Evolutionary conservation across 345 rosid genomes (phyloP), one percentile per base, ranked within the genome.

Genomic region (Balakata baccata): DNA sequence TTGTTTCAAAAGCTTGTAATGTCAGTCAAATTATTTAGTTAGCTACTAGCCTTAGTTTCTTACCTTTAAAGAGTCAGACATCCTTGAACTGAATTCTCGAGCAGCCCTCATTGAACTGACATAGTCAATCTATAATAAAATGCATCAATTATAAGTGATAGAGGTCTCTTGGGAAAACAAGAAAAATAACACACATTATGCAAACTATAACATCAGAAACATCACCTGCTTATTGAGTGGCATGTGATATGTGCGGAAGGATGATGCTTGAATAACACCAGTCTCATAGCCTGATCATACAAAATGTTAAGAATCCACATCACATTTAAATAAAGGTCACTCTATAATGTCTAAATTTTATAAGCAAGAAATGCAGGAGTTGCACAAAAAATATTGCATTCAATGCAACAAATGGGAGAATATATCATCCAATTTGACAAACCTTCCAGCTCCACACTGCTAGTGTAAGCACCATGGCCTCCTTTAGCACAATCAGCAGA

Each of bases 401-500:
- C 29, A n/a, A 61, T 41, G 65, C 22, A 45, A 64, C 38, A 25
- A 71, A 25, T 29, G 17, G 73, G 29, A 69, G 53, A 46, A 71
- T 25, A 70, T 51, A 49, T 65, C 2, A 29, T 56, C 50, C 77
- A 68, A 69, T 69, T 52, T 58, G 37, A 75, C 83, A 69, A 75
- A 95, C 99, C 99, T 86, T 77, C 74, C 79, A 93, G 77, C 75
- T 93, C 91, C 76, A 95, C 93, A 81, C 99, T 93, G 85, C 66
- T 86, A 46, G 93, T 86, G 80, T 95, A 93, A 77, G 99, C 99
- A 80, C 99, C 98, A 81, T 87, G 97, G 69, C 99, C 99, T 57
- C 96, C 99, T 87, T 95, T 95, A 25, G 99, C 92, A 87, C 99
- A 95, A 75, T 91, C 97, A 64, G 93, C 92, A 45, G 99, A 95